phyloP scores from a whole-genome alignment of 495 filamentous ascomycete species.

The Thermochaetoides thermophila region DNA sequence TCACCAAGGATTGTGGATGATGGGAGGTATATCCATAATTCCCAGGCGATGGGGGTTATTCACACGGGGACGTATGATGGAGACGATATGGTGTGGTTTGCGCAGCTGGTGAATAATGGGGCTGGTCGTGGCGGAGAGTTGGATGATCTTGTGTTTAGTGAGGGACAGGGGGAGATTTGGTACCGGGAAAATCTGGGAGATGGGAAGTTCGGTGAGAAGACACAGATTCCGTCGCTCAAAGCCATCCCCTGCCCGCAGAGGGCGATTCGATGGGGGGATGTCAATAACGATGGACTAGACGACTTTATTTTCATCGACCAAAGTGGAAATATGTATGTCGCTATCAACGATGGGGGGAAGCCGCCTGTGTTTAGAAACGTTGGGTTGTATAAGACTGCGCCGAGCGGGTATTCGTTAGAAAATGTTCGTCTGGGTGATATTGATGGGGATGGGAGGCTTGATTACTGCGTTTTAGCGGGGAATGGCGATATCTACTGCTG shows the following conservation, averaged over 20 bases:
- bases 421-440: slow-evolving; percentile 14
- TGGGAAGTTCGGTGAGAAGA: slow-evolving; percentile 9
- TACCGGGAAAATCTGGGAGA: slow-evolving; percentile 2
- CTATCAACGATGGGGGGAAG: slow-evolving; percentile 9
- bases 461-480: slow-evolving; percentile 10
- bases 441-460: slow-evolving; percentile 18
- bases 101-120: slow-evolving; percentile 8
- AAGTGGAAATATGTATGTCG: slow-evolving; percentile 8
- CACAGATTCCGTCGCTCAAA: not conserved
- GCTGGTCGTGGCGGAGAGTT: slow-evolving; percentile 8
- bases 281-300: slow-evolving; percentile 25
- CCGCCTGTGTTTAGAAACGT: no score
- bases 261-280: slow-evolving; percentile 11
- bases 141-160: slow-evolving; percentile 7
- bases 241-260: slow-evolving; percentile 5
- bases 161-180: not conserved
- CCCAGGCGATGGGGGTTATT: slow-evolving; percentile 2
- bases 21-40: slow-evolving; percentile 4
- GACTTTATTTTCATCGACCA: slow-evolving; percentile 22
- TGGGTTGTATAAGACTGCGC: no score
- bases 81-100: slow-evolving; percentile 9
- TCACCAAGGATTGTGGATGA: slow-evolving; percentile 2
- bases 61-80: slow-evolving; percentile 4
- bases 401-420: slow-evolving; percentile 3
- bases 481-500: slow-evolving; percentile 11